These are phyloP conservation scores for Massarina eburnea DNA, from an alignment of 2,329 filamentous ascomycete species.

Conservation along the genomic window DNA sequence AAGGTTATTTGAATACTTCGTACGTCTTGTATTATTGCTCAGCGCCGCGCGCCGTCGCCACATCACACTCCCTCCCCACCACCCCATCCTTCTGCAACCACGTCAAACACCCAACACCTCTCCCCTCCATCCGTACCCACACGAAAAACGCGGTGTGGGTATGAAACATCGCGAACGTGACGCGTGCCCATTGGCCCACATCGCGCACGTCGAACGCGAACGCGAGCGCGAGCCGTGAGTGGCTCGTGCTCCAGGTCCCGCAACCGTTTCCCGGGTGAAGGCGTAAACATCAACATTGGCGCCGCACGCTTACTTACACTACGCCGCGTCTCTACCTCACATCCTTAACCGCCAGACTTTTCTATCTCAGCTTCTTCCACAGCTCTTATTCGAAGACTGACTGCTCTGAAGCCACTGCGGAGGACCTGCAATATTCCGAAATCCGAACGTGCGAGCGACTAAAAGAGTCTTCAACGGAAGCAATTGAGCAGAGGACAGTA, in stretches of 20 bases:
- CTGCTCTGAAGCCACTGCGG: too few species aligned
- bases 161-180: conserved; percentile 8
- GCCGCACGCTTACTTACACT: background rate
- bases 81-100: background rate
- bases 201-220: background rate
- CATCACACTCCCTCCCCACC: background rate
- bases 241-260: background rate
- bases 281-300: conserved; percentile 10
- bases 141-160: background rate
- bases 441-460: background rate
- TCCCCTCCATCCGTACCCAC: background rate
- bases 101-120: background rate
- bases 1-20: too few species aligned
- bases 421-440: too few species aligned
- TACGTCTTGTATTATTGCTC: too few species aligned
- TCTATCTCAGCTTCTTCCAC: background rate
- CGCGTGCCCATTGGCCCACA: conserved; percentile 10
- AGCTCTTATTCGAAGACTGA: too few species aligned
- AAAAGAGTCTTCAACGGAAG: background rate
- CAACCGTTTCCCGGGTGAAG: conserved; percentile 11
- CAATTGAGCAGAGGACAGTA: background rate
- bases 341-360: background rate
- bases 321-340: background rate
- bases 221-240: conserved; percentile 1
- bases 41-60: background rate